phyloP scores from a whole-genome alignment of 441 rosid genomes.

The Erodium trifolium region DNA sequence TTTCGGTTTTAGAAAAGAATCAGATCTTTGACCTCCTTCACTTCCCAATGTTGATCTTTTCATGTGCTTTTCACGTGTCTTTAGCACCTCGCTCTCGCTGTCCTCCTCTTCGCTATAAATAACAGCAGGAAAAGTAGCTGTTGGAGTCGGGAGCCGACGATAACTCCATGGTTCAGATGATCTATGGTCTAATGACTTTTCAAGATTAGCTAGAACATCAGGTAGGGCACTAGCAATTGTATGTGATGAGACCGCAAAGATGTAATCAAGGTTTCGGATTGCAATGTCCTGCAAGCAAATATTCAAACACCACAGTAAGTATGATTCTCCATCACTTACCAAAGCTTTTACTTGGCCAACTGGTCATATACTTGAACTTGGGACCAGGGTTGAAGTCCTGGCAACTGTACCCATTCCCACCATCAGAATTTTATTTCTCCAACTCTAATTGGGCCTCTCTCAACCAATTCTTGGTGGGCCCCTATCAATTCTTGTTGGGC shows the following conservation, averaged over 20 bases:
- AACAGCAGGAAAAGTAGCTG: slow-evolving; percentile 75
- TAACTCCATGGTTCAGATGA: slow-evolving; percentile 90
- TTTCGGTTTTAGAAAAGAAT: slow-evolving; percentile 52
- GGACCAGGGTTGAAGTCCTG: no score
- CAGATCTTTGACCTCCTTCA: slow-evolving; percentile 35
- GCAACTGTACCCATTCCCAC: no score
- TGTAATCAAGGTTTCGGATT: slow-evolving; percentile 81
- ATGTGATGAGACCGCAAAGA: slow-evolving; percentile 58
- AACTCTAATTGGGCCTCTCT: no score
- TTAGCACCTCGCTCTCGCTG: slow-evolving; percentile 45
- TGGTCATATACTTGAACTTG: no score
- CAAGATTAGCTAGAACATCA: slow-evolving; percentile 75
- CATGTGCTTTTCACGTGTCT: slow-evolving; percentile 50
- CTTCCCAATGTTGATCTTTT: slow-evolving; percentile 21
- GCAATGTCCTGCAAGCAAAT: slow-evolving; percentile 67
- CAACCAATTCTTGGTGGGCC: no score
- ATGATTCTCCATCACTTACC: not conserved
- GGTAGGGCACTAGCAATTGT: slow-evolving; percentile 61
- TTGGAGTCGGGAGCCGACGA: slow-evolving; percentile 82
- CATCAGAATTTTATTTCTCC: no score
- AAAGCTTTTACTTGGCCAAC: no score
- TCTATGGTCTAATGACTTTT: slow-evolving; percentile 64
- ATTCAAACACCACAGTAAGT: not conserved
- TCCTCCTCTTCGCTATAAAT: slow-evolving; percentile 83
- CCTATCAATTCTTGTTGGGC: no score